Evolutionary conservation across 2,329 filamentous ascomycete species (phyloP), one percentile per base, ranked within the genome.

Genomic region (Alternaria sp.): DNA sequence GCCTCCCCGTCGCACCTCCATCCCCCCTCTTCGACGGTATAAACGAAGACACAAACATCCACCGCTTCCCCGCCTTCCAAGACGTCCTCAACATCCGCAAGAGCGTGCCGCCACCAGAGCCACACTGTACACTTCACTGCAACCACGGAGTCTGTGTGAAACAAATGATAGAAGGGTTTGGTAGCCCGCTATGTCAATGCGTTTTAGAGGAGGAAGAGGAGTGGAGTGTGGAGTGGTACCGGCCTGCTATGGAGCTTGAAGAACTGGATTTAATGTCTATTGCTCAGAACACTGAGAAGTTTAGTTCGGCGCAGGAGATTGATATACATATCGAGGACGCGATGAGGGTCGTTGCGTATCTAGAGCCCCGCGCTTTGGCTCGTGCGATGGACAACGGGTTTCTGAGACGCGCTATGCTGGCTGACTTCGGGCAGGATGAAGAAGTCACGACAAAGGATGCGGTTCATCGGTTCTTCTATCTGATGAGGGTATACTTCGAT

Each of bases 21-120:
- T 67, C 63, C 10, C 65, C 65, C 3, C n/a, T 46, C 7, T 61
- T 58, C 10, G 46, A 20, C n/a, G 41, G 57, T 2, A 61, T 61
- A n/a, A 56, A 60, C 21, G 25, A 47, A 23, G 21, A 56, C n/a
- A 61, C 58, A 33, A 51, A 58, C 44, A 60, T 23, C 3, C 50
- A 63, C 28, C 47, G 57, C 3, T 65, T 65, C 12, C 63, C 65
- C 5, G 3, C 12, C 5, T 61, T 61, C n/a, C 14, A 44, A 14
- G 18, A 57, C 49, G 25, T 20, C 21, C 3, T 23, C 15, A 30
- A 49, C 5, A 14, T 23, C 8, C 18, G n/a, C 9, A 9, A 23
- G 25, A 15, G 5, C 15, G n/a, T 45, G 7, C 37, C 49, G 9
- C 2, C 43, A 4, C 8, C 14, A 21, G 44, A 12, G 4, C 30